Conservation (phyloP, 768 basidiomycete species). For the Lactarius indigo region DNA sequence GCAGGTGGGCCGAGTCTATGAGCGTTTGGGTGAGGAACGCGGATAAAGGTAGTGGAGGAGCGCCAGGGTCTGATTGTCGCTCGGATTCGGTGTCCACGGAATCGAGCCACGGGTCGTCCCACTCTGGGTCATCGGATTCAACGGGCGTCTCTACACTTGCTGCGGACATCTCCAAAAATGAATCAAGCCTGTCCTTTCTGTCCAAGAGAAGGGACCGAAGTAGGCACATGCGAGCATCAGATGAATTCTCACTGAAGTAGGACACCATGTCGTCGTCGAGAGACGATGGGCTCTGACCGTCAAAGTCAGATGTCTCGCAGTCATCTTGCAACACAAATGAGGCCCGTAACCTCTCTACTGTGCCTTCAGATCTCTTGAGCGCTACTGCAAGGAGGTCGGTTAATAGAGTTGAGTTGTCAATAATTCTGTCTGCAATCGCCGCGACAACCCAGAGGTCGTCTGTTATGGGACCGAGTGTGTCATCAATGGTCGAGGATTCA, state of each 20-base stretch:
- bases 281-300: conserved; percentile 22
- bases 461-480: conserved; percentile 46
- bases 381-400: conserved; percentile 59
- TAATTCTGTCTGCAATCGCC: conserved; percentile 66
- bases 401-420: conserved; percentile 55
- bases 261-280: conserved; percentile 37
- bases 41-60: conserved; percentile 51
- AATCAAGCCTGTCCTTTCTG: conserved; percentile 65
- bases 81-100: conserved; percentile 32
- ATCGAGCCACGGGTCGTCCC: conserved; percentile 80
- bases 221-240: conserved; percentile 61
- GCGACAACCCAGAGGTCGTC: conserved; percentile 78
- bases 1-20: conserved; percentile 52
- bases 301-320: conserved; percentile 27
- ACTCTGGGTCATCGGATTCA: conserved; percentile 45
- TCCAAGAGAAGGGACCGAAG: conserved; percentile 67
- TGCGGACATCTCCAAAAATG: conserved; percentile 60
- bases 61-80: conserved; percentile 26
- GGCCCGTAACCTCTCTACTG: conserved; percentile 36
- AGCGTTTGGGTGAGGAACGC: conserved; percentile 62
- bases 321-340: conserved; percentile 26
- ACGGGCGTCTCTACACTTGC: conserved; percentile 26
- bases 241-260: conserved; percentile 55
- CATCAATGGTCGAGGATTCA: conserved; percentile 44
- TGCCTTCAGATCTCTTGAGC: conserved; percentile 52